These are phyloP conservation scores for Hysterangium stoloniferum DNA, from an alignment of 768 basidiomycete species.

Conservation along the genomic window DNA sequence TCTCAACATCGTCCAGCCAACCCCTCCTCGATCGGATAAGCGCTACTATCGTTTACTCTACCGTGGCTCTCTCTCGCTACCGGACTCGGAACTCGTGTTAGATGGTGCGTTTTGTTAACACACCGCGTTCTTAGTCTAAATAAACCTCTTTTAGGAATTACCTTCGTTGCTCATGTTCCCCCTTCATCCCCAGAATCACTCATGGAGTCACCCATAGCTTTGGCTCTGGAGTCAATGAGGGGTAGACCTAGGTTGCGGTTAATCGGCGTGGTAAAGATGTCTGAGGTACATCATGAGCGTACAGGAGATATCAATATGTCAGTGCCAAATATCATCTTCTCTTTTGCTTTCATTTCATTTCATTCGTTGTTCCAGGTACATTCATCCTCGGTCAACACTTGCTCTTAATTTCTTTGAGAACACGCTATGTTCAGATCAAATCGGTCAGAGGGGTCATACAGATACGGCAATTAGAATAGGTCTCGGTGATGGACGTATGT, in stretches of 20 bases:
- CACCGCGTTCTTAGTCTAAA: not conserved
- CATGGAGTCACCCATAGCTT: conserved; percentile 59
- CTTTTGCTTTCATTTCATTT: not conserved
- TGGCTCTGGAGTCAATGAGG: conserved; percentile 76
- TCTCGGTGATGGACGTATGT: conserved; percentile 56
- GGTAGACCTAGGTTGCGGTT: conserved; percentile 57
- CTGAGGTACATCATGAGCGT: conserved; percentile 54
- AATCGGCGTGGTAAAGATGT: conserved; percentile 43
- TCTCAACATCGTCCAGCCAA: not conserved
- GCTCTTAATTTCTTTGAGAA: conserved; percentile 67
- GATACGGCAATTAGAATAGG: conserved; percentile 58
- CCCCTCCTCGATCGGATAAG: not conserved
- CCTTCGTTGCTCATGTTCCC: conserved; percentile 6
- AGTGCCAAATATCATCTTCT: not conserved
- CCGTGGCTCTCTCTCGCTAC: conserved; percentile 64
- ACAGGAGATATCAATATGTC: conserved; percentile 43
- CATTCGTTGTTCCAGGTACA: conserved; percentile 44
- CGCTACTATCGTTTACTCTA: conserved; percentile 52
- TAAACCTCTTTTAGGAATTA: not conserved
- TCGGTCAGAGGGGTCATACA: conserved; percentile 32
- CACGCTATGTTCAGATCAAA: conserved; percentile 45
- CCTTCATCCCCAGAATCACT: conserved; percentile 22
- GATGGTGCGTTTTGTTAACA: conserved; percentile 37
- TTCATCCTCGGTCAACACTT: conserved; percentile 57
- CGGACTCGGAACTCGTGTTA: conserved; percentile 62